These are phyloP conservation scores for Colletotrichum sp. DNA, from an alignment of 2,329 filamentous ascomycete species.

Conservation along the genomic window DNA sequence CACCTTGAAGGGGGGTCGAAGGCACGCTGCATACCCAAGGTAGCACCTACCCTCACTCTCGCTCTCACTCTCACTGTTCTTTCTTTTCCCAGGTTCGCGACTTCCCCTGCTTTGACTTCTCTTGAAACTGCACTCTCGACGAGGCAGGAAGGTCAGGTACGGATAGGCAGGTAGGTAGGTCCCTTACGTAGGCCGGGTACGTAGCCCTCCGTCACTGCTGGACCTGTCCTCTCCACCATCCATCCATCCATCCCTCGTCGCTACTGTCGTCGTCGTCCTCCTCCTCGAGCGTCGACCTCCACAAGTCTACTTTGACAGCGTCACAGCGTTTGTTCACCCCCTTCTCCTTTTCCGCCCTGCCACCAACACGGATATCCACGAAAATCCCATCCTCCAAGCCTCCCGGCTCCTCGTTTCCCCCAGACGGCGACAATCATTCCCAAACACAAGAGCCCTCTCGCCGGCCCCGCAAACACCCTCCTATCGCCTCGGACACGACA, in stretches of 20 bases:
- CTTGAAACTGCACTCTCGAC: neutral
- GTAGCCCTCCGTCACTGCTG: neutral
- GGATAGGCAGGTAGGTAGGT: neutral
- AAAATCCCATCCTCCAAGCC: neutral
- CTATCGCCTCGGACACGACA: constrained; percentile 3
- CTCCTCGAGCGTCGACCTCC: neutral
- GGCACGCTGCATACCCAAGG: neutral
- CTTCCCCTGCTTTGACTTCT: neutral
- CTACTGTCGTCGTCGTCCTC: neutral
- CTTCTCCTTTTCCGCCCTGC: neutral
- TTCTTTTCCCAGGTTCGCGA: neutral
- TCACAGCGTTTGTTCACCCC: neutral
- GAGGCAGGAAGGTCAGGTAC: neutral
- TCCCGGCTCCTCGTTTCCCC: neutral
- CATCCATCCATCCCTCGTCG: neutral
- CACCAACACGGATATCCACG: neutral
- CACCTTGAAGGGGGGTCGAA: neutral
- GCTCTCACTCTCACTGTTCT: neutral
- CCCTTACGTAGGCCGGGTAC: neutral
- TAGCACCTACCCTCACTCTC: neutral
- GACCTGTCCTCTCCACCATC: neutral
- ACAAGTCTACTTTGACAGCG: neutral
- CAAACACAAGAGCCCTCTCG: constrained; percentile 4
- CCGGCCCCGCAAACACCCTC: constrained; percentile 10
- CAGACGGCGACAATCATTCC: constrained; percentile 12